These are phyloP conservation scores for Tolypocladium pustulatum DNA, from an alignment of 2,329 filamentous ascomycete species.

Conservation along the genomic window DNA sequence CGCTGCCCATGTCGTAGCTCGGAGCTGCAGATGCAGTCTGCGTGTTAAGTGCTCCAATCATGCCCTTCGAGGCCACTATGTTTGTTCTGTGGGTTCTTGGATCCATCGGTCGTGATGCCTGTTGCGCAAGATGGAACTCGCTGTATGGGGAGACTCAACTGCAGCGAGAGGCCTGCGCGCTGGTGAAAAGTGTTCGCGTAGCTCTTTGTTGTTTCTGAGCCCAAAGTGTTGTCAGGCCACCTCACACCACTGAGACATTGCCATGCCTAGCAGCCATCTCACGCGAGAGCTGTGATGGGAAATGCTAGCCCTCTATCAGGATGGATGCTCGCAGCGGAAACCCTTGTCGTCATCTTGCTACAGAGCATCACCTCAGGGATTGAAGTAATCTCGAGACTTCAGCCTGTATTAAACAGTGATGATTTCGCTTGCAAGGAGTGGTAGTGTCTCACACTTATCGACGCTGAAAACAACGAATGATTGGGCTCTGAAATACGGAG, in stretches of 20 bases:
- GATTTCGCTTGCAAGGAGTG: too few relatives aligned
- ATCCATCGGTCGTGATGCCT: not conserved
- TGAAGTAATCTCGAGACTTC: too few relatives aligned
- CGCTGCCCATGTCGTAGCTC: not conserved
- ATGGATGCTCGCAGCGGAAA: not conserved
- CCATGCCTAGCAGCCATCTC: too few relatives aligned
- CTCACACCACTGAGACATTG: too few relatives aligned
- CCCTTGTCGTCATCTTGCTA: not conserved
- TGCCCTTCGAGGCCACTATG: not conserved
- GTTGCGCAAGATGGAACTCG: not conserved
- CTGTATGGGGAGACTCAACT: not conserved
- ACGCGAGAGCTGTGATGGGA: too few relatives aligned
- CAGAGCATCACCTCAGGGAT: too few relatives aligned
- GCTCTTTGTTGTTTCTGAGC: not conserved
- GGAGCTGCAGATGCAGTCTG: not conserved
- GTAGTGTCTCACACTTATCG: slow-evolving; percentile 9
- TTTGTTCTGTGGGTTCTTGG: not conserved
- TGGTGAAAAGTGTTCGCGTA: not conserved
- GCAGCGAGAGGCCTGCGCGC: not conserved
- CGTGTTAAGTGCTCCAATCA: not conserved
- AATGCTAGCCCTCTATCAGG: slow-evolving; percentile 3
- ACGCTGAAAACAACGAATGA: slow-evolving; percentile 11
- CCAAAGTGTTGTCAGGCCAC: too few relatives aligned
- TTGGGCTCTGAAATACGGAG: slow-evolving; percentile 4
- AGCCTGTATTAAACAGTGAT: too few relatives aligned